Evolutionary conservation across 2,329 filamentous ascomycete genomes (phyloP), one percentile per base, ranked within the genome.

Genomic region (Trichophaea hybrida): DNA sequence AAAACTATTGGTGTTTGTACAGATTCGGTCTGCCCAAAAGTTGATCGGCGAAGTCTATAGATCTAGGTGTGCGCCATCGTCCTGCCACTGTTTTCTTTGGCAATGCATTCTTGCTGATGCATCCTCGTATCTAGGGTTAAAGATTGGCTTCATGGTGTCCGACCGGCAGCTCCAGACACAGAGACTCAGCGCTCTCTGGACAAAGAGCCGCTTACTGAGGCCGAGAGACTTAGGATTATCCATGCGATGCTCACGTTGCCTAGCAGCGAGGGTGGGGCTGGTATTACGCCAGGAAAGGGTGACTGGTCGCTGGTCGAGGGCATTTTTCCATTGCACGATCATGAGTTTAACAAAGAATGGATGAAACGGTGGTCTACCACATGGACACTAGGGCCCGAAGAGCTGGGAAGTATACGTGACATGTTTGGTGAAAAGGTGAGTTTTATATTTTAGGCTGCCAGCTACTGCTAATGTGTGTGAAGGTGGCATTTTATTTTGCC

Each of bases 401-500:
- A 88, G 68, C 74, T 94, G n/a, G 81, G 86, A 69, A 78, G 80
- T 51, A 88, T 94, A 63, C 80, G 85, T 32, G 78, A 88, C 69
- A 78, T 83, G 64, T 88, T 89, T 71, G 88, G 88, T 53, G 85
- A 91, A 72, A 85, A 82, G 70, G 75, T 76, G 31, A 32, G 13
- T 13, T 17, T 17, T n/a, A 1, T 15, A 24, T 32, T n/a, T 24
- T 51, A 24, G 31, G n/a, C 31, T 17, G 31, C 13, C 5, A 54
- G n/a, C 31, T 35, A 53, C 17, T 32, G 34, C 17, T 35, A 54
- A 54, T 33, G 31, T 10, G 24, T 1, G 46, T 50, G 4, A 57
- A 80, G 77, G 86, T 96, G 60, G 91, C 87, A 38, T 94, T 94
- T 72, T 97, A 97, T 75, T 97, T 95, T 71, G 88, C 90, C 43